Evolutionary conservation across 306 rosid genomes (phyloP), one percentile per base, ranked within the genome.

Genomic region (Fragaria ananassa): DNA sequence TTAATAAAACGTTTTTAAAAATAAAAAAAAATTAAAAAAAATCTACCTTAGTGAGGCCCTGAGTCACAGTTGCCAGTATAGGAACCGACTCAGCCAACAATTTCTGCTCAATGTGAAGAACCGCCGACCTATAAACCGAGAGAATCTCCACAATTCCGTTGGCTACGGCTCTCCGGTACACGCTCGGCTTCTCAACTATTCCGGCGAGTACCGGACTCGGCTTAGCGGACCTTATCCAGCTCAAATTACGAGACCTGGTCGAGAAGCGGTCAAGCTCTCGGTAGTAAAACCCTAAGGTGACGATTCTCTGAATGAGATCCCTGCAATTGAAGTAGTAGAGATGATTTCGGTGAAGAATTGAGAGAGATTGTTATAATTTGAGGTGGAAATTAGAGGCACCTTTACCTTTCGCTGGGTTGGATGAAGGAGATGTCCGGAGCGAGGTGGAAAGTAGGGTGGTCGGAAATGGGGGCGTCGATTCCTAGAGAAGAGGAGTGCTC

Each of bases 41-140:
- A n/a, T n/a, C 70, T 8, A 95, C 97, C 97, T 95, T 95, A 81
- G 93, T 86, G 77, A 95, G 98, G 46, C 99, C 99, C 47, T 89
- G 96, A 58, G 91, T 91, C 34, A 95, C 93, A 0, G 90, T 89
- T 54, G 99, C 99, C 87, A 92, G 87, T 51, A 91, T 90, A 14
- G 99, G 97, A 67, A 86, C 85, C 17, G 93, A 86, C 76, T 95
- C 99, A 15, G 99, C 75, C 88, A 92, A 71, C 75, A 95, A 71
- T 85, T 78, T 87, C 87, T 95, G 96, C 86, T 95, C 99, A 80
- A 92, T 87, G 72, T 90, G 97, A 31, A 95, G 83, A 81, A 92
- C 92, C 9, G 97, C 86, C 29, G 99, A 95, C 85, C 93, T 79
- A 68, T 91, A 95, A 64, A 90, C 88, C 0, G 98, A 87, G 54